phyloP scores from a whole-genome alignment of 2,329 filamentous ascomycete genomes.

The Arthrinium puccinioides region DNA sequence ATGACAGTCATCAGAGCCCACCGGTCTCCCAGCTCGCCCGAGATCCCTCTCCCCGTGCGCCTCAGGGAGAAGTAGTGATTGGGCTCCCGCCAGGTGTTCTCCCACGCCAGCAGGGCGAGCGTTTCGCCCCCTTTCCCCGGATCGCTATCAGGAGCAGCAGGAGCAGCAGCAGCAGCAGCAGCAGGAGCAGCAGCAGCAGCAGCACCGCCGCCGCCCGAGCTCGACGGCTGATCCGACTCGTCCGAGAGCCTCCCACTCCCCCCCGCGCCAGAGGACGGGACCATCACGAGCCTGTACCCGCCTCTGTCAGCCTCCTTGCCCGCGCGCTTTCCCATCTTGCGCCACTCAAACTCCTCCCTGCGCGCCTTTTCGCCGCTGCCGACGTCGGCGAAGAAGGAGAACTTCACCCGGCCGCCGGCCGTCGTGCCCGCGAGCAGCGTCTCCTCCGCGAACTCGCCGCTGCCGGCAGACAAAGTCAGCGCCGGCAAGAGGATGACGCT shows the following conservation, averaged over 20 bases:
- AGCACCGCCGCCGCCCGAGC: background rate
- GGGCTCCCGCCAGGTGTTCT: conserved; percentile 6
- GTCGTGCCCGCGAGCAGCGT: conserved; percentile 8
- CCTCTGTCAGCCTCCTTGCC: conserved; percentile 2
- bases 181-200: background rate
- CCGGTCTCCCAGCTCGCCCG: conserved; percentile 3
- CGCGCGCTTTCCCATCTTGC: conserved; percentile 8
- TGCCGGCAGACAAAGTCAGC: background rate
- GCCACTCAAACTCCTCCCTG: conserved; percentile 13
- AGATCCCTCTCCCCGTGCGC: conserved; percentile 2
- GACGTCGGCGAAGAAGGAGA: conserved; percentile 10
- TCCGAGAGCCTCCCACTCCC: too few species aligned
- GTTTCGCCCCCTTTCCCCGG: conserved; percentile 1
- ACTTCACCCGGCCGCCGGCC: conserved; percentile 3
- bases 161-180: background rate
- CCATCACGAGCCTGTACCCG: background rate
- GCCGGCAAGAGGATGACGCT: conserved; percentile 7
- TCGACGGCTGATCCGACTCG: too few species aligned
- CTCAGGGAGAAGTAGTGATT: conserved; percentile 7
- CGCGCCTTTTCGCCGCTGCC: conserved; percentile 1
- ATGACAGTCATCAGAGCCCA: conserved; percentile 8
- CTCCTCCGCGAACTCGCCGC: background rate
- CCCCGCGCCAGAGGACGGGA: too few species aligned
- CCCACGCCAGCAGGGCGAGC: conserved; percentile 8
- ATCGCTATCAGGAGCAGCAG: background rate